Conservation (phyloP, 2,329 filamentous ascomycete species). For the Coniochaeta ligniaria region DNA sequence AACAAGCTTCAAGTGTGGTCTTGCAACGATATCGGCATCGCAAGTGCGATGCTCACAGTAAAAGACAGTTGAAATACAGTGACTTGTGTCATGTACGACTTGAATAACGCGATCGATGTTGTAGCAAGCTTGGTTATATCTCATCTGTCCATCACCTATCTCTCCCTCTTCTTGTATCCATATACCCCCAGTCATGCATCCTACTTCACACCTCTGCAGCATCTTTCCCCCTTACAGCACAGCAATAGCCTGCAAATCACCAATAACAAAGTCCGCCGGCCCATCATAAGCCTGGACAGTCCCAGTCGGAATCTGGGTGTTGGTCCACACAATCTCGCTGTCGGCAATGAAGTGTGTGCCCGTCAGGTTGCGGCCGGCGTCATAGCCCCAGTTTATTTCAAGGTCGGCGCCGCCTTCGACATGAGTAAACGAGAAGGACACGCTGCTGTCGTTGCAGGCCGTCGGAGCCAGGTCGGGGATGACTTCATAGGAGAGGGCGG, state of each 20-base stretch:
- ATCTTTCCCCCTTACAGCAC: background rate
- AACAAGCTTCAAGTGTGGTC: background rate
- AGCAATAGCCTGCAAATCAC: background rate
- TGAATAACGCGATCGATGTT: background rate
- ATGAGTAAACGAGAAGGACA: background rate
- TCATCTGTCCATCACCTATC: too few relatives aligned
- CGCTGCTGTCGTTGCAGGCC: background rate
- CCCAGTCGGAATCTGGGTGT: background rate
- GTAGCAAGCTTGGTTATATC: too few relatives aligned
- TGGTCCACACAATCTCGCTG: background rate
- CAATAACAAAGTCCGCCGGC: background rate
- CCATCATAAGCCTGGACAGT: background rate
- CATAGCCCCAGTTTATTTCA: background rate
- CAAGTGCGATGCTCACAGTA: background rate
- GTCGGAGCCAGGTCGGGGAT: background rate
- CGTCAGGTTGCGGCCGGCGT: background rate
- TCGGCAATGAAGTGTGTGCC: background rate
- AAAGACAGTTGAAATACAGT: too few relatives aligned
- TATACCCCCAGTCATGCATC: background rate
- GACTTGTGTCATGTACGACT: background rate
- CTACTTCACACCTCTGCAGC: too few relatives aligned
- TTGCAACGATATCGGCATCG: background rate
- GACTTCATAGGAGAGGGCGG: background rate
- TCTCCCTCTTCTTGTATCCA: background rate
- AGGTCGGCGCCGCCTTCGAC: constrained; percentile 1